Evolutionary conservation across 495 filamentous ascomycete genomes (phyloP).

Genomic region (Thermothielavioides terrestris): DNA sequence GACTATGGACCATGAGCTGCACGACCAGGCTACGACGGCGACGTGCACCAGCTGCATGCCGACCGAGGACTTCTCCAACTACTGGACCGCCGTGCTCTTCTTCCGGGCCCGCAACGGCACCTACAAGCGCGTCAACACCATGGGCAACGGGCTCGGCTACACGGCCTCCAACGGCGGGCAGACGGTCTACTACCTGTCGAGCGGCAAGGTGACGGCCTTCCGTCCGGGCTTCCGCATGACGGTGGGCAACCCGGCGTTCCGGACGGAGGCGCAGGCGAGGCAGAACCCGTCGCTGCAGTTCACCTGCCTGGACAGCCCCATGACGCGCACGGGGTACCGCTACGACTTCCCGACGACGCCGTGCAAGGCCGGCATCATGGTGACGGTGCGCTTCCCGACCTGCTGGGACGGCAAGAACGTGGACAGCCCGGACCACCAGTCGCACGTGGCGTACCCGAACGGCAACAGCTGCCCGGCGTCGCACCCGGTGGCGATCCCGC

Average conservation of each 20-base stretch:
- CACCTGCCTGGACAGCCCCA: slow-evolving; percentile 27
- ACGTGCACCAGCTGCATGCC: slow-evolving; percentile 32
- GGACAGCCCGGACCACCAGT: slow-evolving; percentile 29
- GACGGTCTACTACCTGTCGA: slow-evolving; percentile 36
- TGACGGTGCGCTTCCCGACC: slow-evolving; percentile 31
- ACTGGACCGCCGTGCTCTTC: slow-evolving; percentile 38
- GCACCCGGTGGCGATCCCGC: slow-evolving; percentile 30
- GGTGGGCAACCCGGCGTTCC: slow-evolving; percentile 49
- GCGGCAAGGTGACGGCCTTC: slow-evolving; percentile 39
- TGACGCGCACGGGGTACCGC: slow-evolving; percentile 28
- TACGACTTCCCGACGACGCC: slow-evolving; percentile 24
- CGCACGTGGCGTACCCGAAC: slow-evolving; percentile 33
- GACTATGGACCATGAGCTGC: slow-evolving; percentile 22
- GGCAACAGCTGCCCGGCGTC: slow-evolving; percentile 24
- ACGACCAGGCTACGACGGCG: slow-evolving; percentile 24
- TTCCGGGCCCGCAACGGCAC: slow-evolving; percentile 33
- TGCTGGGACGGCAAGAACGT: slow-evolving; percentile 30
- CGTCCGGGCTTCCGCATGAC: slow-evolving; percentile 62
- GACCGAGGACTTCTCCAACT: slow-evolving; percentile 35
- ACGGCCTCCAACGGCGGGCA: slow-evolving; percentile 28
- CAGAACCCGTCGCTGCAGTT: slow-evolving; percentile 34
- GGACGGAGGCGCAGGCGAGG: slow-evolving; percentile 26
- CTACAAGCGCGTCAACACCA: slow-evolving; percentile 29
- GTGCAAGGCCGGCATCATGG: slow-evolving; percentile 34
- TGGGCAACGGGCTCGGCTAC: slow-evolving; percentile 16